Base-by-base conservation (phyloP, 208 protist species). In the Trypanosoma rangeli region DNA sequence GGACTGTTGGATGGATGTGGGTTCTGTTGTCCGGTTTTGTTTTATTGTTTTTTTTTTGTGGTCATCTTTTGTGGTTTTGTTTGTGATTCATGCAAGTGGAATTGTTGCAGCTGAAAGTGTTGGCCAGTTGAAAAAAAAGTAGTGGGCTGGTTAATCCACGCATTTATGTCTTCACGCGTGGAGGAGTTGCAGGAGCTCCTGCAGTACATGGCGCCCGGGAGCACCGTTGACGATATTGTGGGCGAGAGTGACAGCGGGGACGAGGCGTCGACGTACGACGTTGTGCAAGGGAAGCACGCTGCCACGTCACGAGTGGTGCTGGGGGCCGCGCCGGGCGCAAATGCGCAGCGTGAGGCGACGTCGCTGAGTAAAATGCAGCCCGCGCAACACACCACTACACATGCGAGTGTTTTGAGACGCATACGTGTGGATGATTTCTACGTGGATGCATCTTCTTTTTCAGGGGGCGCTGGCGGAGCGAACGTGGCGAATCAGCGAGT, bases 331-430 rank as follows among this genome's bases (percentile, higher is more conserved):
- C 53, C 79, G 0, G 73, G 83, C 26, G 62, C 74, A 26, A 95
- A 95, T 72, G 60, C 86, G 28, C 90, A 95, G 70, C 42, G 54
- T n/a, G 77, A 74, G 37, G 62, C 80, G 12, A 92, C 86, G 10
- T 89, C 90, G 1, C 61, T 93, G n/a, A 82, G 80, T 33, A 95
- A 92, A 74, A 90, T 93, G 49, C 90, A 95, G 69, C 90, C 90
- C 0, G 74, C 80, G 48, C 85, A 95, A 68, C 90, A 95, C 77
- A 95, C 85, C 53, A 90, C 89, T 52, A 76, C 64, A 5, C 65
- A 89, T 52, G 76, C 83, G 3, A 84, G 73, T 54, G 87, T 94
- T 35, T 81, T 95, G 9, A 57, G 61, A 3, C 76, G 84, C n/a
- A 95, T 95, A 49, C 85, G 60, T 55, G 81, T 93, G 13, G 82